These are phyloP conservation scores for Parasarocladium wereldwijsianum DNA, from an alignment of 2,329 filamentous ascomycete species.

Conservation along the genomic window DNA sequence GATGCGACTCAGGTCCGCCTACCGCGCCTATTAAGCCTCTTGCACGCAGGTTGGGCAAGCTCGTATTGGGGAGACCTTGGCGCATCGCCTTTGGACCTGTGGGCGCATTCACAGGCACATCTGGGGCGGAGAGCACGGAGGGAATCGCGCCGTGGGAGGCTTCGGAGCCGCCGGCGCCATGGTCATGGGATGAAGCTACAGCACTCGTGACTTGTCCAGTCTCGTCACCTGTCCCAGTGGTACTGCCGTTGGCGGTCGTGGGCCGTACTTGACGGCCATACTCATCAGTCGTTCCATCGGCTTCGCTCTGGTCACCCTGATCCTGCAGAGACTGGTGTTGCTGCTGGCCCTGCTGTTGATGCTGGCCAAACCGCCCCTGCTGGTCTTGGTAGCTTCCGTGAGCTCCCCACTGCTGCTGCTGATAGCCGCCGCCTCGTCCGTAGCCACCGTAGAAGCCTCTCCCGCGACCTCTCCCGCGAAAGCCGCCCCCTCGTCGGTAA, in stretches of 20 bases:
- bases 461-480: slow-evolving; percentile 50
- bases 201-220: slow-evolving; percentile 2
- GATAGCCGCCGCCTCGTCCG: slow-evolving; percentile 13
- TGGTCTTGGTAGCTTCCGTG: slow-evolving; percentile 22
- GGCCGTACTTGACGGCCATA: slow-evolving; percentile 3
- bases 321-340: slow-evolving; percentile 6
- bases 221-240: too few relatives aligned
- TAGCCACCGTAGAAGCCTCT: slow-evolving; percentile 41
- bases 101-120: slow-evolving; percentile 56
- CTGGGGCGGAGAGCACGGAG: slow-evolving; percentile 19
- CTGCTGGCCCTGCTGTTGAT: slow-evolving; percentile 12
- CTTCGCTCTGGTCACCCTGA: slow-evolving; percentile 14
- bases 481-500: slow-evolving; percentile 57
- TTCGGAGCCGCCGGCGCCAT: slow-evolving; percentile 4
- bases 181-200: slow-evolving; percentile 8
- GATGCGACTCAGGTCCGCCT: too few relatives aligned
- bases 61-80: slow-evolving; percentile 72
- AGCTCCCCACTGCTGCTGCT: slow-evolving; percentile 24
- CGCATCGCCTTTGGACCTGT: slow-evolving; percentile 92
- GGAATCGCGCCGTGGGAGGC: slow-evolving; percentile 13
- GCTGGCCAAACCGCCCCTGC: slow-evolving; percentile 10
- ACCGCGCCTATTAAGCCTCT: too few relatives aligned
- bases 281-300: slow-evolving; percentile 2
- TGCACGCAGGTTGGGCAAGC: slow-evolving; percentile 49
- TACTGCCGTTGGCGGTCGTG: too few relatives aligned